Base-by-base conservation (phyloP, 108 stramenopile genomes). In the Skeletonema potamos region DNA sequence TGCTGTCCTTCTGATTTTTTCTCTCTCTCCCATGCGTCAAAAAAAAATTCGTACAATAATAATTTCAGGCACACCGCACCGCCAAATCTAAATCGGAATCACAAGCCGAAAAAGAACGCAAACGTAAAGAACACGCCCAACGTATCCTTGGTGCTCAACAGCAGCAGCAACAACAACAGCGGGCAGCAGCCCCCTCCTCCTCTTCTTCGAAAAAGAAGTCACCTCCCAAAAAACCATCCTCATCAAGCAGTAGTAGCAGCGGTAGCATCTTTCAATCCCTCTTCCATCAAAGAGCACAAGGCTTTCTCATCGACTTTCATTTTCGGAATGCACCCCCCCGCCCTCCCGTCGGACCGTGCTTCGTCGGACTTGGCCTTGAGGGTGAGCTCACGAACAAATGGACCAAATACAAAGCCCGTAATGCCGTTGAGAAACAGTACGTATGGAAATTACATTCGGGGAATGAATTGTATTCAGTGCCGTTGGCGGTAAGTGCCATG, bases 281-380 rank as follows among this genome's bases (percentile, higher is more conserved):
- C 29, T 95, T 95, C 72, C 60, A 65, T 37, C 85, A 91, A 39
- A 64, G 94, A 17, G 86, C 94, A 24, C 82, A 90, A 54, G 94
- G 94, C 9, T 95, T 95, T 82, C 84, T 86, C 54, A 87, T 95
- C 54, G 89, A 89, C 9, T 83, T 95, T 44, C 65, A 65, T 5
- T 95, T 95, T 77, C 81, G 94, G 2, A 95, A 95, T 71, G 94
- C 94, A 8, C 91, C 94, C 6, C 94, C 94, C 20, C 85, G 94
- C 41, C 94, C 94, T 7, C 94, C 94, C 20, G 94, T 95, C 13
- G 94, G 94, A 13, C 94, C 94, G 1, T 83, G 82, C 73, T 95
- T 95, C 77, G 90, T 95, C 4, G 94, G 94, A 0, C 64, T 75
- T 9, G 87, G 87, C 29, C 68, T 95, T 20, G 86, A 90, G 37